Evolutionary conservation across 2,329 filamentous ascomycete genomes (phyloP).

Genomic region (Pseudogymnoascus sp.): DNA sequence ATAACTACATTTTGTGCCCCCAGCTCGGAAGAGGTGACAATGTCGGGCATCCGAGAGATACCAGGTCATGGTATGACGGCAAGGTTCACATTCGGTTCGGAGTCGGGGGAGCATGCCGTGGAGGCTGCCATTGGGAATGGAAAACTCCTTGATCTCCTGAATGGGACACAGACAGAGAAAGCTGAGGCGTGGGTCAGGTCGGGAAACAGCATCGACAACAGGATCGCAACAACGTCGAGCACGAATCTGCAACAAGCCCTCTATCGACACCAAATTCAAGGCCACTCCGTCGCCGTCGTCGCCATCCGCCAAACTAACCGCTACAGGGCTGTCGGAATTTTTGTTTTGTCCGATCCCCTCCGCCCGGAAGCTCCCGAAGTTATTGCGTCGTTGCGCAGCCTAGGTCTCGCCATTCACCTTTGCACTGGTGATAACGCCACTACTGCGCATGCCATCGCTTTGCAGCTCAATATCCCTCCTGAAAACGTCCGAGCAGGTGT

Average conservation of each 20-base stretch:
- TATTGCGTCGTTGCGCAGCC: constrained; percentile 40
- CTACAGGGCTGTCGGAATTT: constrained; percentile 40
- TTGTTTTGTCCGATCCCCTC: constrained; percentile 51
- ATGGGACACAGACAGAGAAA: constrained; percentile 35
- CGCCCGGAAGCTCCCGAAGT: constrained; percentile 45
- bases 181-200: constrained; percentile 27
- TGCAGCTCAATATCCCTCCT: constrained; percentile 45
- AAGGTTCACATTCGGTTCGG: constrained; percentile 39
- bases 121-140: background rate
- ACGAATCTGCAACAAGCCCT: constrained; percentile 26
- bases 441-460: constrained; percentile 51
- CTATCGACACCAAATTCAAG: constrained; percentile 21
- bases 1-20: constrained; percentile 42
- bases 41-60: constrained; percentile 48
- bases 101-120: background rate
- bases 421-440: constrained; percentile 53
- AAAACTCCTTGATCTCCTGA: background rate
- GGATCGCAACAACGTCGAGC: constrained; percentile 50
- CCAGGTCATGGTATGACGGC: constrained; percentile 53
- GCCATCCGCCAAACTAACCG: constrained; percentile 30
- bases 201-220: constrained; percentile 49
- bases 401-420: constrained; percentile 51
- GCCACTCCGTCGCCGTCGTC: constrained; percentile 51
- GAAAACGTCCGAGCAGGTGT: constrained; percentile 55
- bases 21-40: constrained; percentile 35